A percentile compares a stretch with the other conserved stretches of the same genome.
Evolutionary conservation across 140 eudicot species (phyloP).

Genomic region (Anethum foeniculum): DNA sequence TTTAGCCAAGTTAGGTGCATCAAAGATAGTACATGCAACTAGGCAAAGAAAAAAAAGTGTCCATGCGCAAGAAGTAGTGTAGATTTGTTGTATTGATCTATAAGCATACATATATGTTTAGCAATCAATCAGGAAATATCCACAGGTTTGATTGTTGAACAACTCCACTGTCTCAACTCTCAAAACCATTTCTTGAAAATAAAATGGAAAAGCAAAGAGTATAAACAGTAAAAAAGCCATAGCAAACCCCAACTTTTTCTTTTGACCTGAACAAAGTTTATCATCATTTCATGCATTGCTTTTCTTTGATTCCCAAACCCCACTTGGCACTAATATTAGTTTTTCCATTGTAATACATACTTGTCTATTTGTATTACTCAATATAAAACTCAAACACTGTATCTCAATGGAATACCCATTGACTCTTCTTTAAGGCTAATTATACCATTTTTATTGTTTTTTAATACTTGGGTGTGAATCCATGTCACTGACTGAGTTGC

Average conservation of each 20-base stretch:
- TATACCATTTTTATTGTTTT: background rate
- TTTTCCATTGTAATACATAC: background rate
- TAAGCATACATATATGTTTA: no score
- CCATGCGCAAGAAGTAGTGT: no score
- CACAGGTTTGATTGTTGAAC: background rate
- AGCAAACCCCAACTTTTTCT: background rate
- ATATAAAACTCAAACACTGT: background rate
- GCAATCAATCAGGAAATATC: background rate
- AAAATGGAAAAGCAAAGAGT: background rate
- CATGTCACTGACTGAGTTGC: conserved; percentile 3
- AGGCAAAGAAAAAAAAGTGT: no score
- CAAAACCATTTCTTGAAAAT: background rate
- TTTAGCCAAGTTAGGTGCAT: background rate
- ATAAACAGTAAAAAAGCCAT: background rate
- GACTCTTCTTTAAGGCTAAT: background rate
- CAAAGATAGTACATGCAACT: background rate
- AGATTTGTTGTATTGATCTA: no score
- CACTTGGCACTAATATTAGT: background rate
- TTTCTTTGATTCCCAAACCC: conserved; percentile 6
- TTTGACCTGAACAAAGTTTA: background rate
- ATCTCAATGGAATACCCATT: conserved; percentile 3
- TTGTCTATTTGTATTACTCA: background rate
- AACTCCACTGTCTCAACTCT: background rate
- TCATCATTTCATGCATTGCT: background rate
- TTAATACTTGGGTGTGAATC: background rate